Evolutionary conservation across 495 filamentous ascomycete species (phyloP).

Genomic region (Antarctomyces pellizariae): DNA sequence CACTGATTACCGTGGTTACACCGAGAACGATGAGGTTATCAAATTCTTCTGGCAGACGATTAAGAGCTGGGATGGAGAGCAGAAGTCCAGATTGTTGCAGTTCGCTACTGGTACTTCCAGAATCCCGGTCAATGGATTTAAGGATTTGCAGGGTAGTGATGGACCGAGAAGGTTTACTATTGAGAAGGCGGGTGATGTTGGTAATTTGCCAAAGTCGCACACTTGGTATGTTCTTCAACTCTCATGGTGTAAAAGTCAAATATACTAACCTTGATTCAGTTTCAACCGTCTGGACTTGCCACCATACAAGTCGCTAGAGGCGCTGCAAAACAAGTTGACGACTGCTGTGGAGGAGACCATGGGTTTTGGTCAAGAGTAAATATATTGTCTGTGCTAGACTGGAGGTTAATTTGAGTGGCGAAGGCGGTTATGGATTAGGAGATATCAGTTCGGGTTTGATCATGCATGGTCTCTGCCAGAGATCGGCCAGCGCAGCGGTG

Average conservation of each 20-base stretch:
- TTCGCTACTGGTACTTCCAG: slow-evolving; percentile 94
- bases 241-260: slow-evolving; percentile 2
- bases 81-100: slow-evolving; percentile 87
- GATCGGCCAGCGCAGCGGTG: too few species aligned
- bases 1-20: slow-evolving; percentile 99
- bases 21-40: slow-evolving; percentile 89
- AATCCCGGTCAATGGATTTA: slow-evolving; percentile 98
- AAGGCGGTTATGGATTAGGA: too few species aligned
- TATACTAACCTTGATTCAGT: slow-evolving; percentile 25
- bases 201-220: slow-evolving; percentile 84
- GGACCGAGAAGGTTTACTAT: slow-evolving; percentile 91
- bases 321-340: slow-evolving; percentile 68
- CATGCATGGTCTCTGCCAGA: too few species aligned
- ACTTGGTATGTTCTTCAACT: slow-evolving; percentile 52
- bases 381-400: too few species aligned
- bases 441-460: too few species aligned
- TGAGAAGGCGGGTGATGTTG: slow-evolving; percentile 82
- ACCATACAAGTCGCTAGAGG: slow-evolving; percentile 72
- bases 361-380: slow-evolving; percentile 91
- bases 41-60: slow-evolving; percentile 97
- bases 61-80: slow-evolving; percentile 89
- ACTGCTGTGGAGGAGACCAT: slow-evolving; percentile 97
- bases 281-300: slow-evolving; percentile 97
- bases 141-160: slow-evolving; percentile 94
- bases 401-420: too few species aligned